These are phyloP conservation scores for Suillus ampliporus DNA, from an alignment of 768 basidiomycete genomes.

Conservation along the genomic window DNA sequence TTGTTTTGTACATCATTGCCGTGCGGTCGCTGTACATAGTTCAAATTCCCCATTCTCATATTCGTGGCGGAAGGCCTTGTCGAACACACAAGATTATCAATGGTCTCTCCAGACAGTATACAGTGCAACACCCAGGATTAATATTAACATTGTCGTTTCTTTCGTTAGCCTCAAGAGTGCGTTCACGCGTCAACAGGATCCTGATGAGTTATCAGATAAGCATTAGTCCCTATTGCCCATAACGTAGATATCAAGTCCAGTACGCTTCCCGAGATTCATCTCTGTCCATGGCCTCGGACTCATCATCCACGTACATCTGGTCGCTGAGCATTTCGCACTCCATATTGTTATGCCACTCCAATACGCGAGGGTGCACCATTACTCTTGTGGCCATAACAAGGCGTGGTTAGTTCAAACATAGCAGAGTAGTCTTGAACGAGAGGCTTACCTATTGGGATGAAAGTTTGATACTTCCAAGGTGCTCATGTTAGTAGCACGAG, in stretches of 20 bases:
- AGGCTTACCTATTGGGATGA: constrained; percentile 57
- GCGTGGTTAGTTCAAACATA: constrained; percentile 7
- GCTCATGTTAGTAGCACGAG: constrained; percentile 72
- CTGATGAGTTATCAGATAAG: background rate
- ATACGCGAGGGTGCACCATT: constrained; percentile 64
- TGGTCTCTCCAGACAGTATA: no score
- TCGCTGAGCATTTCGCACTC: constrained; percentile 22
- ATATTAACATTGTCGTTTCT: background rate
- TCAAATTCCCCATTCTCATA: no score
- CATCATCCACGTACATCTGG: constrained; percentile 23
- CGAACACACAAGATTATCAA: no score
- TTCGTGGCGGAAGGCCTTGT: no score
- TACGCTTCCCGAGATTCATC: constrained; percentile 43
- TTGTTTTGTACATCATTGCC: no score
- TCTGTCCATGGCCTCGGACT: constrained; percentile 41
- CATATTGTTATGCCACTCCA: constrained; percentile 56
- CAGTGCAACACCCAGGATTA: no score
- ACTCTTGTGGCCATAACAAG: constrained; percentile 47
- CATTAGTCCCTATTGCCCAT: background rate
- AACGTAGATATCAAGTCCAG: constrained; percentile 21
- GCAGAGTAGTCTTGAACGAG: background rate
- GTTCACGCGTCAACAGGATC: background rate
- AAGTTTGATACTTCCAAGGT: constrained; percentile 71
- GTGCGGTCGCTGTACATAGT: no score
- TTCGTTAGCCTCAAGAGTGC: background rate